Conservation (phyloP, 805 yeast genomes). For the Blastobotrys mokoenaii region DNA sequence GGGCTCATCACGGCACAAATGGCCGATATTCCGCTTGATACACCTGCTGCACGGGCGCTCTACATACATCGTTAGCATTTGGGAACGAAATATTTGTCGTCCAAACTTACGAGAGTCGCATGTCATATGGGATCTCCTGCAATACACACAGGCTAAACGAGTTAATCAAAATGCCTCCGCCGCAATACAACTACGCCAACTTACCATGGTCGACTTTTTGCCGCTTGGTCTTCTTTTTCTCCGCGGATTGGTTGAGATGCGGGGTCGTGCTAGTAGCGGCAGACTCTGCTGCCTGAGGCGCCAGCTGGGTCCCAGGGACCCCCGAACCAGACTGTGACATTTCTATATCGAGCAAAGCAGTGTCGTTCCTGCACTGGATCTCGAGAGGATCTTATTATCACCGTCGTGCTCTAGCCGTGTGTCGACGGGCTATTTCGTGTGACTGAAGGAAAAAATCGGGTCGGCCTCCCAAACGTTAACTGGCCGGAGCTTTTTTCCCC, state of each 20-base stretch:
- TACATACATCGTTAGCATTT: slow-evolving; percentile 6
- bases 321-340: no score
- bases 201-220: slow-evolving; percentile 23
- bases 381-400: no score
- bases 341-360: no score
- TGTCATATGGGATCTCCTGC: slow-evolving; percentile 89
- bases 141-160: slow-evolving; percentile 71
- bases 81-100: background rate
- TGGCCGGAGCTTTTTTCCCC: no score
- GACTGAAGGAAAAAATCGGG: background rate
- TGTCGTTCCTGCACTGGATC: no score
- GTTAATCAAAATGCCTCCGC: background rate
- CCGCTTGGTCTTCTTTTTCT: slow-evolving; percentile 6
- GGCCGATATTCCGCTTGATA: slow-evolving; percentile 79
- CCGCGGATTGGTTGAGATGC: background rate
- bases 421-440: no score
- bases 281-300: no score
- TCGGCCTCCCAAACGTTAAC: no score
- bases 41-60: slow-evolving; percentile 75
- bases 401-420: no score
- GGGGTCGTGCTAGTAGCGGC: no score
- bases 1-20: slow-evolving; percentile 74
- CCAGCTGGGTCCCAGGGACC: no score
- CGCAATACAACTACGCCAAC: background rate
- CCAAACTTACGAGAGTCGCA: slow-evolving; percentile 54